phyloP scores from a whole-genome alignment of 2,329 filamentous ascomycete genomes.

The Meredithiella fracta region DNA sequence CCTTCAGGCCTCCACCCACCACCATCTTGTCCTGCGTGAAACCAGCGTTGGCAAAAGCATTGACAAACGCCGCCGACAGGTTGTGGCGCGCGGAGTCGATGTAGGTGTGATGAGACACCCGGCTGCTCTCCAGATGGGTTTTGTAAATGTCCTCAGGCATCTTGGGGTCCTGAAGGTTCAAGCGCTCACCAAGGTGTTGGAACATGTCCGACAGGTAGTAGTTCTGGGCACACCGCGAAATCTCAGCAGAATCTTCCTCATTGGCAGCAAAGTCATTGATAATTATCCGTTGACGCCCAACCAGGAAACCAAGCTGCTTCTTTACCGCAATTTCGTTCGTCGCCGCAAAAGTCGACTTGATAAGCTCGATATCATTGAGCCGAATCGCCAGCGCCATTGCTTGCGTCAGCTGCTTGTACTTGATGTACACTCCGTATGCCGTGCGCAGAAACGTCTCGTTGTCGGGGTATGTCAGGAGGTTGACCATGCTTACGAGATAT shows the following conservation, averaged over 20 bases:
- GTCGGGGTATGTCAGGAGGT: slow-evolving; percentile 89
- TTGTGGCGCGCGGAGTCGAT: slow-evolving; percentile 93
- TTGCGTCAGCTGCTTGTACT: slow-evolving; percentile 83
- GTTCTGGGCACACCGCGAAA: slow-evolving; percentile 75
- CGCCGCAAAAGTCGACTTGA: slow-evolving; percentile 63
- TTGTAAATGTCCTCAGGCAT: slow-evolving; percentile 98
- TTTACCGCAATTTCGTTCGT: slow-evolving; percentile 68
- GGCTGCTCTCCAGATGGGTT: slow-evolving; percentile 88
- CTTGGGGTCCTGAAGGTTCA: slow-evolving; percentile 94
- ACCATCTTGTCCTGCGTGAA: slow-evolving; percentile 97
- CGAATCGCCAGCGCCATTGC: slow-evolving; percentile 90
- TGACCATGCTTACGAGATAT: slow-evolving; percentile 99
- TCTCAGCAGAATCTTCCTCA: slow-evolving; percentile 51
- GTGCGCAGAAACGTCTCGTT: slow-evolving; percentile 90
- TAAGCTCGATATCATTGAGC: slow-evolving; percentile 71
- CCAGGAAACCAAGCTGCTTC: slow-evolving; percentile 87
- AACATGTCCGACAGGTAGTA: slow-evolving; percentile 79
- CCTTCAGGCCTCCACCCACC: slow-evolving; percentile 75
- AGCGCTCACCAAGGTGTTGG: slow-evolving; percentile 82
- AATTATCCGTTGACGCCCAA: slow-evolving; percentile 79
- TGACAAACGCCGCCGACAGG: slow-evolving; percentile 87
- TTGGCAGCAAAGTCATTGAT: slow-evolving; percentile 50
- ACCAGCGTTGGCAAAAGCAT: slow-evolving; percentile 90
- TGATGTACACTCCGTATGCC: slow-evolving; percentile 82
- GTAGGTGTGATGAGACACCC: slow-evolving; percentile 84